A percentile compares a stretch with the other conserved stretches of the same genome.
Evolutionary conservation across 495 filamentous ascomycete genomes (phyloP).

Genomic region (Penicillium egyptiacum): DNA sequence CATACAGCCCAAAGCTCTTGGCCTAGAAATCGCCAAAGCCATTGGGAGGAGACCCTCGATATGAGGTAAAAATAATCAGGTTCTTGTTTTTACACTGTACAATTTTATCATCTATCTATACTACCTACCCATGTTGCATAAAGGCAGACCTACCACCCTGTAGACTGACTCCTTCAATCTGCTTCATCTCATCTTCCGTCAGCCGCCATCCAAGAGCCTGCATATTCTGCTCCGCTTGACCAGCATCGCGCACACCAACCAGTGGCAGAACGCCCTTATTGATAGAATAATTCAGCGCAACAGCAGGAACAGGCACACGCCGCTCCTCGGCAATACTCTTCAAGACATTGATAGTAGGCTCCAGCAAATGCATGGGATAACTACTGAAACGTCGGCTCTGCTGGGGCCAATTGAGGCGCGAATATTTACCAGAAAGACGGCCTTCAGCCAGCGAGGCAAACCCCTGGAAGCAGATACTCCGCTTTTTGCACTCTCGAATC

Average conservation of each 20-base stretch:
- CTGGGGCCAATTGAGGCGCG: slow-evolving; percentile 19
- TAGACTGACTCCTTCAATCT: slow-evolving; percentile 28
- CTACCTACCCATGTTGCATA: slow-evolving; percentile 27
- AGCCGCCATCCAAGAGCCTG: slow-evolving; percentile 31
- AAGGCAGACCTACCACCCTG: slow-evolving; percentile 21
- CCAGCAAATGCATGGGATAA: slow-evolving; percentile 32
- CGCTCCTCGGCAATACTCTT: slow-evolving; percentile 29
- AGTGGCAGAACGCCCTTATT: slow-evolving; percentile 29
- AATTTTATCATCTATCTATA: neutral
- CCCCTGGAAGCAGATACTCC: slow-evolving; percentile 31
- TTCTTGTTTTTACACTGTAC: neutral
- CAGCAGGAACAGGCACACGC: slow-evolving; percentile 29
- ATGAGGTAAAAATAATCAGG: neutral
- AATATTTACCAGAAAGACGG: slow-evolving; percentile 29
- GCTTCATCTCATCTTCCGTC: slow-evolving; percentile 25
- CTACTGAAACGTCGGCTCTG: slow-evolving; percentile 27
- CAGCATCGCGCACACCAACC: slow-evolving; percentile 21
- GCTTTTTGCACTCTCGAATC: slow-evolving; percentile 26
- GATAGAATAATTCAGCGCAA: slow-evolving; percentile 46
- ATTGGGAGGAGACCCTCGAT: neutral
- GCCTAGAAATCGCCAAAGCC: neutral
- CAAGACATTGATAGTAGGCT: slow-evolving; percentile 29
- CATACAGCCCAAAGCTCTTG: neutral
- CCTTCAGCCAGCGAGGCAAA: slow-evolving; percentile 26
- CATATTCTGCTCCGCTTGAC: slow-evolving; percentile 29